Conservation (phyloP, 306 rosid genomes). For the Cucumis hystrix region DNA sequence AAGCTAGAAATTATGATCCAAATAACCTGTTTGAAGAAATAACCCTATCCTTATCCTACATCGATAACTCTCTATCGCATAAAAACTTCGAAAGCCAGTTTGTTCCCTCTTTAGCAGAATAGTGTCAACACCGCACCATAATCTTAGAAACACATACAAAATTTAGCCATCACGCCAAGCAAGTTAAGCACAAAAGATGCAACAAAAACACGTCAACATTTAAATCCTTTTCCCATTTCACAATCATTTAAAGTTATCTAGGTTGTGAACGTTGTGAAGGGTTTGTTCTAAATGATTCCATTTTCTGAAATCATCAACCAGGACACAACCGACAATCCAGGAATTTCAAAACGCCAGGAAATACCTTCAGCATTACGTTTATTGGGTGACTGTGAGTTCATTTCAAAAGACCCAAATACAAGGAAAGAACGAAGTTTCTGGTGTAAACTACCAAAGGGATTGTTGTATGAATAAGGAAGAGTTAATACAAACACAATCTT, state of each 20-base stretch:
- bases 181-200: slow-evolving; percentile 1
- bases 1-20: background rate
- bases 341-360: background rate
- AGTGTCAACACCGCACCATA: background rate
- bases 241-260: background rate
- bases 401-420: background rate
- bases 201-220: background rate
- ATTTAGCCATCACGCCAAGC: background rate
- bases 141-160: background rate
- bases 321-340: background rate
- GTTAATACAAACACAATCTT: too few species aligned
- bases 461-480: too few species aligned
- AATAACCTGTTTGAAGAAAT: background rate
- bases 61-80: background rate
- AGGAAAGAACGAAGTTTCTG: background rate
- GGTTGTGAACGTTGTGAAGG: background rate
- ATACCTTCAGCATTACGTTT: background rate
- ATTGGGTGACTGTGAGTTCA: background rate
- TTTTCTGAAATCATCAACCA: background rate
- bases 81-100: background rate
- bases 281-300: background rate
- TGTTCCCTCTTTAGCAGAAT: background rate
- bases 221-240: background rate
- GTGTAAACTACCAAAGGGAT: too few species aligned
- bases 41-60: background rate